Evolutionary conservation across 257 asterid genomes (phyloP).

Genomic region (Solanum pinnatisectum): DNA sequence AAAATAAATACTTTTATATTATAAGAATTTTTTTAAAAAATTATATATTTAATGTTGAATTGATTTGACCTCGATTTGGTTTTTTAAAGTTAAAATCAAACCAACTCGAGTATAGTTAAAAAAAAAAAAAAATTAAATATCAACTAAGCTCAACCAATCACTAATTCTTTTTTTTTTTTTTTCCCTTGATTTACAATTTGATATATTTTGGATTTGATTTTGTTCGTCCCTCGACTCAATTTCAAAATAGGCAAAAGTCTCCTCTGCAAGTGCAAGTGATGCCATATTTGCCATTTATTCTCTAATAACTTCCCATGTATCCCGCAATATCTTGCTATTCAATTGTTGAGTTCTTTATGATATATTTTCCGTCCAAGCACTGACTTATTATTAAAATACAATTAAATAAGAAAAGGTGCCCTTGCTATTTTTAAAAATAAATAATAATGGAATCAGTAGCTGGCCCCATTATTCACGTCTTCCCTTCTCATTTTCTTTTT

Average conservation of each 20-base stretch:
- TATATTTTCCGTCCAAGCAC: neutral
- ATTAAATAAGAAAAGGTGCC: too few species aligned
- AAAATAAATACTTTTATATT: too few species aligned
- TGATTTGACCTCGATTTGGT: neutral
- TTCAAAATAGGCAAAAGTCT: neutral
- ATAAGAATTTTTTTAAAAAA: accelerated
- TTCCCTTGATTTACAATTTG: neutral
- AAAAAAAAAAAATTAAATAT: too few species aligned
- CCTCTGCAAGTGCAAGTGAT: neutral
- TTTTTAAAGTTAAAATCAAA: neutral
- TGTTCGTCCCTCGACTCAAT: neutral
- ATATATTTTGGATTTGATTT: too few species aligned
- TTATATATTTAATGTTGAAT: neutral
- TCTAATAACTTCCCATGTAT: neutral
- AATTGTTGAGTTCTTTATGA: neutral
- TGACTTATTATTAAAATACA: neutral
- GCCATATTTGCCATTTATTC: neutral
- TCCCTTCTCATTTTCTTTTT: neutral
- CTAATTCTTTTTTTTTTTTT: too few species aligned
- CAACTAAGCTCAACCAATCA: neutral
- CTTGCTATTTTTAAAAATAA: neutral
- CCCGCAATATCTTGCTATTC: neutral
- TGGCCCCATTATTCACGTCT: neutral
- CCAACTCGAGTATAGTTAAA: neutral
- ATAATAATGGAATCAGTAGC: neutral